Conservation (phyloP, 768 basidiomycete genomes). For the Lepiota venenata region DNA sequence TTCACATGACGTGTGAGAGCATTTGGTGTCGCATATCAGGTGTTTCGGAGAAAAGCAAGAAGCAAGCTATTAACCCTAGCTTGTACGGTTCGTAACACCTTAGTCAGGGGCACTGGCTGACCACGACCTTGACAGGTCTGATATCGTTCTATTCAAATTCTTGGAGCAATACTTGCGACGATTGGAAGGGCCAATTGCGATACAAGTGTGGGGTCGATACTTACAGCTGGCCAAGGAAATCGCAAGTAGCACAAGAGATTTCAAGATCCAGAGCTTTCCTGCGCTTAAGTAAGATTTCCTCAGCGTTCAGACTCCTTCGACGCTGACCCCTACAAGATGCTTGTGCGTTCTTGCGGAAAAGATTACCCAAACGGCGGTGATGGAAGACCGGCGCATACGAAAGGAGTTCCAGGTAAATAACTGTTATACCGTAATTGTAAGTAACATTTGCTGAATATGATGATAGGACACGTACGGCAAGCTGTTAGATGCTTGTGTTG, state of each 20-base stretch:
- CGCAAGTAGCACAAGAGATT: constrained; percentile 58
- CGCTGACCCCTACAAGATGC: constrained; percentile 44
- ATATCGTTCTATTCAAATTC: constrained; percentile 75
- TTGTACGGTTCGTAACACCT: constrained; percentile 45
- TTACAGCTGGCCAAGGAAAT: constrained; percentile 79
- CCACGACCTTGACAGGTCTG: constrained; percentile 46
- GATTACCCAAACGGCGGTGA: constrained; percentile 81
- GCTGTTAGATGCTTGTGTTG: constrained; percentile 75
- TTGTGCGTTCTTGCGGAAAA: constrained; percentile 79
- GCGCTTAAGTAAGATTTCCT: constrained; percentile 55
- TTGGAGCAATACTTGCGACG: constrained; percentile 81
- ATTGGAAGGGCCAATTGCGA: constrained; percentile 86
- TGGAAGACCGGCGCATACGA: constrained; percentile 85
- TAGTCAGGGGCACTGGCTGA: constrained; percentile 4
- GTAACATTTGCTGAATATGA: not conserved
- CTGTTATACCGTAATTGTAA: not conserved
- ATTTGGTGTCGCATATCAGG: constrained; percentile 58
- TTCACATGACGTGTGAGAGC: constrained; percentile 87
- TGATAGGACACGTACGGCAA: constrained; percentile 78
- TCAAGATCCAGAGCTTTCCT: constrained; percentile 68
- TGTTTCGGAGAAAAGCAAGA: constrained; percentile 55
- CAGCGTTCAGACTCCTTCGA: too few species aligned
- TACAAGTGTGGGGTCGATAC: constrained; percentile 88
- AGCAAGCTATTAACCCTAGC: constrained; percentile 58
- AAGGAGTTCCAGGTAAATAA: constrained; percentile 78